Evolutionary conservation across 1,284 basidiomycete genomes (phyloP).

Genomic region (Kalmanozyma brasiliensis): DNA sequence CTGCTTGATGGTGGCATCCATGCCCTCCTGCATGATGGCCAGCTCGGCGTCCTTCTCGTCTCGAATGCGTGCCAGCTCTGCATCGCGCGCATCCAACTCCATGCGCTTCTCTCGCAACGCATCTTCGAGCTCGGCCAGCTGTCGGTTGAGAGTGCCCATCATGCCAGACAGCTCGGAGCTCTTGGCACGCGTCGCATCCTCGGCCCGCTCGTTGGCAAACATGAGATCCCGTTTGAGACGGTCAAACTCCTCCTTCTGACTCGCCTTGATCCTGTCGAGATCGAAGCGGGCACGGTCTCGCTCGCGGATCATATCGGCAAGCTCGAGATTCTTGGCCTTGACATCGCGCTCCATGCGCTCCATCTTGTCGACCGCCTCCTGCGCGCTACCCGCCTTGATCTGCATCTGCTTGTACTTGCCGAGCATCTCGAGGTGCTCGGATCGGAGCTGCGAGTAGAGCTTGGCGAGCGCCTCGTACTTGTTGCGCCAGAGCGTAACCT

Average conservation of each 20-base stretch:
- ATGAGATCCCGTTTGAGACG: slow-evolving; percentile 89
- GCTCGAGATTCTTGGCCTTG: slow-evolving; percentile 96
- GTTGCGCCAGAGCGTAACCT: slow-evolving; percentile 95
- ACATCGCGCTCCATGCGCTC: slow-evolving; percentile 98
- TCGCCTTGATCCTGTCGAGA: slow-evolving; percentile 89
- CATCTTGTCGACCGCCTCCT: slow-evolving; percentile 99
- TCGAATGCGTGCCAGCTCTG: slow-evolving; percentile 80
- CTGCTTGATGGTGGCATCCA: slow-evolving; percentile 92
- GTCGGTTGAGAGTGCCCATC: slow-evolving; percentile 93
- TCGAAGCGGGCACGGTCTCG: slow-evolving; percentile 96
- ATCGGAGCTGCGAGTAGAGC: slow-evolving; percentile 95
- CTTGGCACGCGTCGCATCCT: slow-evolving; percentile 90
- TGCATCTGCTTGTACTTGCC: slow-evolving; percentile 97
- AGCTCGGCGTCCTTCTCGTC: slow-evolving; percentile 99
- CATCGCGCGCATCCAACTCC: slow-evolving; percentile 80
- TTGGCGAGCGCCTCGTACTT: slow-evolving; percentile 99
- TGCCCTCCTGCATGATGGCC: slow-evolving; percentile 91
- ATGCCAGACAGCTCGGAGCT: slow-evolving; percentile 90
- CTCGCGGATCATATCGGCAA: slow-evolving; percentile 99
- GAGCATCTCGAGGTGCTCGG: slow-evolving; percentile 96
- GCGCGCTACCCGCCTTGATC: slow-evolving; percentile 96
- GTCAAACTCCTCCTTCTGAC: slow-evolving; percentile 93
- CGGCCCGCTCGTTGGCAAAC: slow-evolving; percentile 98
- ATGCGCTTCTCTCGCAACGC: slow-evolving; percentile 78
- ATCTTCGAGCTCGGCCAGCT: slow-evolving; percentile 93